A percentile compares a stretch with the other conserved stretches of the same genome.
phyloP scores from a whole-genome alignment of 129 eudicot species.

The Silybum marianum region DNA sequence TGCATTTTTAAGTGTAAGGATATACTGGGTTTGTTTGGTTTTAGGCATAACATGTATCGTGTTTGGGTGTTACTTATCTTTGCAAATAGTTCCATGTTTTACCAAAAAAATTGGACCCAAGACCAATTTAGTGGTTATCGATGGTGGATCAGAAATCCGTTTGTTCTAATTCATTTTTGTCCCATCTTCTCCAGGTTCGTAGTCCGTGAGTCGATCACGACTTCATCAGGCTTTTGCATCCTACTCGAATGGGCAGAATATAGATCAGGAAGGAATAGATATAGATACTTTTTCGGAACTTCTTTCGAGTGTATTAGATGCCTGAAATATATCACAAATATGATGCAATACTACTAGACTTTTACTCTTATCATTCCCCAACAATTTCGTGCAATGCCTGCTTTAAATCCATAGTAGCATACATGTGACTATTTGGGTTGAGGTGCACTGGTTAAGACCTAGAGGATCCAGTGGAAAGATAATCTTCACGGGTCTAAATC shows the following conservation, averaged over 20 bases:
- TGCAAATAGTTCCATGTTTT: not conserved
- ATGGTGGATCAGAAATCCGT: too few relatives aligned
- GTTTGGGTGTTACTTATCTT: too few relatives aligned
- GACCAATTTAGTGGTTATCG: not conserved
- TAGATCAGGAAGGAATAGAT: not conserved
- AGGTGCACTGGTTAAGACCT: too few relatives aligned
- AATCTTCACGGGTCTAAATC: too few relatives aligned
- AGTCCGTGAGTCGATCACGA: constrained; percentile 30
- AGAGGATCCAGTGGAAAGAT: too few relatives aligned
- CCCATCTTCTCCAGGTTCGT: constrained; percentile 26
- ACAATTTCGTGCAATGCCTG: not conserved
- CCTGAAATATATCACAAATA: not conserved
- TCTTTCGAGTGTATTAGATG: not conserved
- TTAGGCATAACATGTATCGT: too few relatives aligned
- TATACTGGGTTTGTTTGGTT: too few relatives aligned
- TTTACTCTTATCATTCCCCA: not conserved
- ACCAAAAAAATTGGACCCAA: not conserved
- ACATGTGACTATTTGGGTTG: not conserved
- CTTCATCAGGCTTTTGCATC: constrained; percentile 6
- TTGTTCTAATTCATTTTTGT: not conserved
- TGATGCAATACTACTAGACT: not conserved
- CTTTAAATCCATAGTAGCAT: not conserved
- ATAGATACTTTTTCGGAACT: not conserved
- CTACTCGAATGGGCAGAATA: not conserved
- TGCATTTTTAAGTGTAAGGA: too few relatives aligned